These are phyloP conservation scores for Chaetomium olivaceum DNA, from an alignment of 2,329 filamentous ascomycete species.

Conservation along the genomic window DNA sequence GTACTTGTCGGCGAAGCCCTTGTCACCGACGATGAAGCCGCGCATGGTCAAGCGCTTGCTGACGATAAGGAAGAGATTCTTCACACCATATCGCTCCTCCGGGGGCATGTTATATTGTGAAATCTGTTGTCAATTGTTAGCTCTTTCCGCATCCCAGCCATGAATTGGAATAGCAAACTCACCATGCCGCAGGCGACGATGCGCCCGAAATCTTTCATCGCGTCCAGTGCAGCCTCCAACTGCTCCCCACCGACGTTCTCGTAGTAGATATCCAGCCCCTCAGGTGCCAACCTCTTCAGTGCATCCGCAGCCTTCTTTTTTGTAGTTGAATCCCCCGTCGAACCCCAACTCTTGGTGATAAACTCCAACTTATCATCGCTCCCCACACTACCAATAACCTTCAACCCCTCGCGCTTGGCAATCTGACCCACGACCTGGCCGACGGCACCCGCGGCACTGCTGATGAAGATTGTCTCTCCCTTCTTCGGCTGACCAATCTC, in stretches of 20 bases:
- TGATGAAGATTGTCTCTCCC: slow-evolving; percentile 80
- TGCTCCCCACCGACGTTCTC: slow-evolving; percentile 58
- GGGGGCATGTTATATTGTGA: slow-evolving; percentile 68
- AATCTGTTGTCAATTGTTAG: slow-evolving; percentile 49
- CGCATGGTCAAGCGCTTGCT: slow-evolving; percentile 68
- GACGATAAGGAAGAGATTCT: slow-evolving; percentile 66
- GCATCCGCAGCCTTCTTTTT: slow-evolving; percentile 73
- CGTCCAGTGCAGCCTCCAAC: slow-evolving; percentile 47
- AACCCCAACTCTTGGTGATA: slow-evolving; percentile 53
- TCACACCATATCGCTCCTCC: slow-evolving; percentile 63
- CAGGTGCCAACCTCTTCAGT: slow-evolving; percentile 67
- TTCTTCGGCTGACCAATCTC: slow-evolving; percentile 71
- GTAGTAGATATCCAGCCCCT: slow-evolving; percentile 71
- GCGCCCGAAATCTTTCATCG: slow-evolving; percentile 62
- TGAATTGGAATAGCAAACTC: slow-evolving; percentile 28
- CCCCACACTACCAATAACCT: slow-evolving; percentile 77
- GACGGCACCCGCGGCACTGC: slow-evolving; percentile 76
- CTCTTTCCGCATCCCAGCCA: neutral
- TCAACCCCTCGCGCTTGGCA: slow-evolving; percentile 77
- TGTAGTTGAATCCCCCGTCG: slow-evolving; percentile 79
- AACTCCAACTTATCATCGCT: slow-evolving; percentile 78
- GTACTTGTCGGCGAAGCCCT: slow-evolving; percentile 67
- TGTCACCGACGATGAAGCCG: slow-evolving; percentile 73
- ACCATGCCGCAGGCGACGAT: slow-evolving; percentile 66
- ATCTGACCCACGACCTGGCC: slow-evolving; percentile 82